Percentiles rank a stretch among this genome's conserved stretches.
These are phyloP conservation scores for Populus hybrid DNA, from an alignment of 441 rosid species.

Conservation along the genomic window DNA sequence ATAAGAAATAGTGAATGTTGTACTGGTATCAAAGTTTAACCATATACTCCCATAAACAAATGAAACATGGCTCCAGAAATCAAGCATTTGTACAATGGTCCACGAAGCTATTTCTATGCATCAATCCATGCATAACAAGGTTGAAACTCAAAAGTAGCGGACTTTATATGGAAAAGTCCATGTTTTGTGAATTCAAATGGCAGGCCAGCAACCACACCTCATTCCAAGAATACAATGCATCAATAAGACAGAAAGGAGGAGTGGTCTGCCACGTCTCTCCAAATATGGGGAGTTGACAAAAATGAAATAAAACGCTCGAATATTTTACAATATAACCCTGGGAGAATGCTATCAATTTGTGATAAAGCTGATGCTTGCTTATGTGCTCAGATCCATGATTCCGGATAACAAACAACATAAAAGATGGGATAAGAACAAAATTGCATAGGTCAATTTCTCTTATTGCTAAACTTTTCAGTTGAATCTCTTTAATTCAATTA, in stretches of 20 bases:
- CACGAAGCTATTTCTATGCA: background rate
- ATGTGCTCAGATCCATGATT: background rate
- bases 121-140: background rate
- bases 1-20: background rate
- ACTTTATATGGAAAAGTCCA: background rate
- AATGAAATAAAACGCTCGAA: background rate
- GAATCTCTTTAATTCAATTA: background rate
- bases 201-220: background rate
- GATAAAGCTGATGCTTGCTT: background rate
- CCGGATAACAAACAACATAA: background rate
- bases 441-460: background rate
- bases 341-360: background rate
- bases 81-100: background rate
- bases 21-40: background rate
- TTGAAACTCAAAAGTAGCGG: background rate
- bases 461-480: background rate
- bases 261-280: background rate
- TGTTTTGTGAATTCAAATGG: background rate
- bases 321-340: background rate
- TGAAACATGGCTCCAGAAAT: background rate
- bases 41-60: conserved; percentile 4
- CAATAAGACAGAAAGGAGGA: background rate
- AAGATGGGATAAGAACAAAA: conserved; percentile 4
- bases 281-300: background rate
- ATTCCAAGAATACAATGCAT: background rate